Evolutionary conservation across 2,329 filamentous ascomycete genomes (phyloP).

Genomic region (Epichloe glyceriae): DNA sequence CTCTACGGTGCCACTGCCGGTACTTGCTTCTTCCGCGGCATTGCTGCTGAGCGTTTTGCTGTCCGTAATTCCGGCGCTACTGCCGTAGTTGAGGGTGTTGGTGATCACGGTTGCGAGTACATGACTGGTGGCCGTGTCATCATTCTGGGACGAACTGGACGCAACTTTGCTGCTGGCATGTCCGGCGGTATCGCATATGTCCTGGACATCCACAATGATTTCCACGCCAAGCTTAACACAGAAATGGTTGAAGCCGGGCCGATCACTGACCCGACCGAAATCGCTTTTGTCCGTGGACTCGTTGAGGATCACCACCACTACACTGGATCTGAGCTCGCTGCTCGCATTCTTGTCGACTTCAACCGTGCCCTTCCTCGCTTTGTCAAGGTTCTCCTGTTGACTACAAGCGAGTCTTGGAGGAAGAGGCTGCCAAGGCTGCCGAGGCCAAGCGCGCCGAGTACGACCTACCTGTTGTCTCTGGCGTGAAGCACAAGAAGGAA

Average conservation of each 20-base stretch:
- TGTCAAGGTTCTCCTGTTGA: slow-evolving; percentile 84
- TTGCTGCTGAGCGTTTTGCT: slow-evolving; percentile 90
- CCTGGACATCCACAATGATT: slow-evolving; percentile 79
- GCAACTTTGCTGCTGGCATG: slow-evolving; percentile 98
- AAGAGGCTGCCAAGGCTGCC: slow-evolving; percentile 74
- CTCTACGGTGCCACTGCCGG: slow-evolving; percentile 87
- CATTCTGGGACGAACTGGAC: slow-evolving; percentile 76
- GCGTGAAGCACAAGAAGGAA: slow-evolving; percentile 48
- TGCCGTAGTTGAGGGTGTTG: slow-evolving; percentile 90
- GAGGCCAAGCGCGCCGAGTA: slow-evolving; percentile 77
- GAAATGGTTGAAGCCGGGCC: slow-evolving; percentile 91
- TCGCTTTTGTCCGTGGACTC: slow-evolving; percentile 78
- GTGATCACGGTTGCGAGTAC: slow-evolving; percentile 96
- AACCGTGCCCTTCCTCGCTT: slow-evolving; percentile 81
- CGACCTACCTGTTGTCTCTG: slow-evolving; percentile 63
- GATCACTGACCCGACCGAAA: slow-evolving; percentile 74
- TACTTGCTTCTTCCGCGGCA: slow-evolving; percentile 91
- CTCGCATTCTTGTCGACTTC: slow-evolving; percentile 89
- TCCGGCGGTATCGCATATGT: slow-evolving; percentile 95
- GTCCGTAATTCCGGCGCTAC: slow-evolving; percentile 93
- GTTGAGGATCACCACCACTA: slow-evolving; percentile 98
- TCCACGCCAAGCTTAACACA: slow-evolving; percentile 84
- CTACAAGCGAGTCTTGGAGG: slow-evolving; percentile 84
- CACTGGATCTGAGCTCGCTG: slow-evolving; percentile 88
- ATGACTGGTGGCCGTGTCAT: slow-evolving; percentile 94